Base-by-base conservation (phyloP, 139 green algal genomes). In the Ostreobium quekettii region DNA sequence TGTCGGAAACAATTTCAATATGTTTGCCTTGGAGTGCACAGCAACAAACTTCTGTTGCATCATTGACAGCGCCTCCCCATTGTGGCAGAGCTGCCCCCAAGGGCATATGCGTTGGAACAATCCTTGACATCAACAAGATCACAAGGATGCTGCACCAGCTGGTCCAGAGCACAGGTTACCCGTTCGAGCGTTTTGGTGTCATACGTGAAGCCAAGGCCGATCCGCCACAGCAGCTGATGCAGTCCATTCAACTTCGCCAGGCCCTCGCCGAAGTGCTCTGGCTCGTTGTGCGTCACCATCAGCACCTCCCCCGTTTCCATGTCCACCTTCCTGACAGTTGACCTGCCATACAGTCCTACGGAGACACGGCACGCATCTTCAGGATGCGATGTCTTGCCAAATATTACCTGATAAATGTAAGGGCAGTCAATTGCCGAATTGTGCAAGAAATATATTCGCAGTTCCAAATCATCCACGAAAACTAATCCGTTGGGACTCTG, bases 181-280 rank as follows among this genome's bases (percentile, higher is more conserved):
- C 71, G 24, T 36, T 76, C 19, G 3, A 85, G 71, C 47, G 75
- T 56, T 0, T 37, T 47, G n/a, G 71, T 29, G 7, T 60, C 66
- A 67, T 78, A 79, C 28, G 72, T 73, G 39, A 84, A 83, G 28
- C 64, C 67, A 6, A 66, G 67, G 47, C 61, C 29, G 5, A 58
- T 65, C 49, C 71, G 77, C 88, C 88, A 95, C 0, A 76, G 87
- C 5, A 95, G 71, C 73, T 95, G 86, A 56, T 89, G 90, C 30
- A 96, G 57, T 65, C 85, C 63, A 0, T 70, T 79, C 32, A 89
- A 53, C 32, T 78, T 77, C 1, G 82, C 76, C 1, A 90, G 32
- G 19, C 90, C 90, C 73, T 96, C 90, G 0, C 82, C 90, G 81
- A 96, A 96, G 70, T 83, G 78, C 28, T 70, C 15, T 1, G 31